phyloP scores from a whole-genome alignment of 257 asterid genomes.

The Solanum megistacrolobum region DNA sequence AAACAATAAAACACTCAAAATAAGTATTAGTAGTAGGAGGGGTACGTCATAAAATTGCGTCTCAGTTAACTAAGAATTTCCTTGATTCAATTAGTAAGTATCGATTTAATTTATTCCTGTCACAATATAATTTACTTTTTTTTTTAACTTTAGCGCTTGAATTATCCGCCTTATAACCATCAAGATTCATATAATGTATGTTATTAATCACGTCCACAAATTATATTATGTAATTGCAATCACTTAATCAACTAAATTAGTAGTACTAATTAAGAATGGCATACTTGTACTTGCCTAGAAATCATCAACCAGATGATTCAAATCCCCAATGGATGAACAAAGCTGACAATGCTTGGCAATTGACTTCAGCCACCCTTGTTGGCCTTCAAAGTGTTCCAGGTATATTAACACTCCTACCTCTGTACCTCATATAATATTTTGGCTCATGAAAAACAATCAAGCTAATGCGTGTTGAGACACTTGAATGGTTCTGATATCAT shows the following conservation, averaged over 20 bases:
- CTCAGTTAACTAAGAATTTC: not conserved
- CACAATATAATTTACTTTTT: not conserved
- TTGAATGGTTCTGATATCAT: not conserved
- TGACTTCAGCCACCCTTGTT: constrained; percentile 62
- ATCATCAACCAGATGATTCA: constrained; percentile 21
- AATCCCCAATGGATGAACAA: constrained; percentile 65
- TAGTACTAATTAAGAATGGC: not conserved
- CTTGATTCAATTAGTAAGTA: not conserved
- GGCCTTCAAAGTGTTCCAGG: constrained; percentile 61
- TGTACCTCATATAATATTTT: not conserved
- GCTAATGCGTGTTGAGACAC: not conserved
- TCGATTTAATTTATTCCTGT: not conserved
- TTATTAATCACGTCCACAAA: not conserved
- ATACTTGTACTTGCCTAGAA: constrained; percentile 26
- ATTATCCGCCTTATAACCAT: not conserved
- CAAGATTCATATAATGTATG: not conserved
- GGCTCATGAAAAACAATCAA: not conserved
- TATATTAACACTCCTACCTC: not conserved
- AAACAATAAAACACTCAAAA: not conserved
- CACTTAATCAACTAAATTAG: not conserved
- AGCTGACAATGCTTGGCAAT: constrained; percentile 81
- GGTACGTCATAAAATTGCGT: not conserved
- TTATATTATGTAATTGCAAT: not conserved
- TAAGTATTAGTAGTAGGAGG: not conserved
- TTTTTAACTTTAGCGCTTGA: not conserved